These are phyloP conservation scores for Sclerotinia trifoliorum DNA, from an alignment of 2,329 filamentous ascomycete species.

Conservation along the genomic window DNA sequence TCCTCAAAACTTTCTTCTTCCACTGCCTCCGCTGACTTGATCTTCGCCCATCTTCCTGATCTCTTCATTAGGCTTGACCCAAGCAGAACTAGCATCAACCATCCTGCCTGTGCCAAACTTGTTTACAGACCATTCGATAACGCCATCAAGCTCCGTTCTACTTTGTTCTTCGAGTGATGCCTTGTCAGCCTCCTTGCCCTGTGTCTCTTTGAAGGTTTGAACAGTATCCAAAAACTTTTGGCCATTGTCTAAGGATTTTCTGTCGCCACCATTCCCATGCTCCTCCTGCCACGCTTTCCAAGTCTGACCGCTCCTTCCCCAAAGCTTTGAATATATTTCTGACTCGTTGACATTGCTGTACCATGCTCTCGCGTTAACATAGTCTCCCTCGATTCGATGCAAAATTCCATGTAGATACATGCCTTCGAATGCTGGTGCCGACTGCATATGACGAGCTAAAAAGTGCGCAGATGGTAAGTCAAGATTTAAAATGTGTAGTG, in stretches of 20 bases:
- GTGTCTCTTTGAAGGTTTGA: constrained; percentile 33
- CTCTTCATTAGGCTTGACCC: constrained; percentile 28
- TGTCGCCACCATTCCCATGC: not conserved
- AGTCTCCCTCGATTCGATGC: constrained; percentile 52
- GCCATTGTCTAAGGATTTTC: constrained; percentile 38
- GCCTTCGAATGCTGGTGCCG: constrained; percentile 47
- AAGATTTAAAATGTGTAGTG: constrained; percentile 51
- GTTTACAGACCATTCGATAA: constrained; percentile 46
- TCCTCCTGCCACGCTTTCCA: constrained; percentile 19
- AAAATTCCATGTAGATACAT: constrained; percentile 53
- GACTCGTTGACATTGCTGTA: constrained; percentile 45
- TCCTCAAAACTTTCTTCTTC: constrained; percentile 26
- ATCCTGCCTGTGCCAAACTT: constrained; percentile 47
- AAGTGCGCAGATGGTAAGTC: constrained; percentile 53
- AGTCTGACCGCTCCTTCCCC: constrained; percentile 33
- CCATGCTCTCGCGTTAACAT: constrained; percentile 50
- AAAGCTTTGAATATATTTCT: constrained; percentile 41
- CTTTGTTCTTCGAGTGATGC: constrained; percentile 38
- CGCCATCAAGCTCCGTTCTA: constrained; percentile 43
- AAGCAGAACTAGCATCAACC: constrained; percentile 44
- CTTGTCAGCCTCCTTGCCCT: constrained; percentile 17
- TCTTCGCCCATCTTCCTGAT: constrained; percentile 23
- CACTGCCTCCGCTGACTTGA: constrained; percentile 25
- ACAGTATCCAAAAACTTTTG: constrained; percentile 43
- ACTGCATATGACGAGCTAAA: constrained; percentile 52